These are phyloP conservation scores for Aegilops sharonensis DNA, from an alignment of 176 grass and related monocot species.

Conservation along the genomic window DNA sequence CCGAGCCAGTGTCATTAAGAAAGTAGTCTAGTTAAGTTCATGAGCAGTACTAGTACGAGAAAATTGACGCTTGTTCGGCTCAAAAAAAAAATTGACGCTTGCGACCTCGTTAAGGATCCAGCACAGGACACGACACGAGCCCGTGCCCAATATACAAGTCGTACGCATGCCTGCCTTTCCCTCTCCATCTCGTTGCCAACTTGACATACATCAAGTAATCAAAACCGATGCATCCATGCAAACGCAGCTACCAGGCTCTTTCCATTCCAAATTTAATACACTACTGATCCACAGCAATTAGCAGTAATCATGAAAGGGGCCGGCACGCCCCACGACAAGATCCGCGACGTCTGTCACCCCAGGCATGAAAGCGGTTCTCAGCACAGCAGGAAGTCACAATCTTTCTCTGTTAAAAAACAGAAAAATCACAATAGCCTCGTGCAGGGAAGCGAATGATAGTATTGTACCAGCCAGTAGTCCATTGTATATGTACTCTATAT, in stretches of 20 bases:
- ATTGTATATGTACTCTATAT: no score
- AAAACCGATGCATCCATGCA: not conserved
- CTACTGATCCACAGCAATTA: not conserved
- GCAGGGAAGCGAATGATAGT: not conserved
- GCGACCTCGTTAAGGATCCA: not conserved
- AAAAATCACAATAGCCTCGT: not conserved
- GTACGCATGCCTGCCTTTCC: not conserved
- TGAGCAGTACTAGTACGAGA: no score
- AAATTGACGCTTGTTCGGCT: no score
- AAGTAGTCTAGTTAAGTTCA: not conserved
- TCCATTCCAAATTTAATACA: slow-evolving; percentile 1
- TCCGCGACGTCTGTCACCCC: not conserved
- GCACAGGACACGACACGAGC: not conserved
- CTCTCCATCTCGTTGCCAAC: not conserved
- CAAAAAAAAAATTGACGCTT: not conserved
- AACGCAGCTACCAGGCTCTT: not conserved
- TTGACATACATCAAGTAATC: not conserved
- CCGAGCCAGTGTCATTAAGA: no score
- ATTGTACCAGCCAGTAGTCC: not conserved
- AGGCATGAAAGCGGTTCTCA: not conserved
- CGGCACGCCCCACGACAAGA: not conserved
- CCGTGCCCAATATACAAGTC: not conserved
- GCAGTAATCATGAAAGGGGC: not conserved
- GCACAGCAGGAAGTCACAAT: not conserved
- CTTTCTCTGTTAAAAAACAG: no score